A percentile compares a stretch with the other conserved stretches of the same genome.
These are phyloP conservation scores for Rosa multiflora DNA, from an alignment of 306 rosid species.

Conservation along the genomic window DNA sequence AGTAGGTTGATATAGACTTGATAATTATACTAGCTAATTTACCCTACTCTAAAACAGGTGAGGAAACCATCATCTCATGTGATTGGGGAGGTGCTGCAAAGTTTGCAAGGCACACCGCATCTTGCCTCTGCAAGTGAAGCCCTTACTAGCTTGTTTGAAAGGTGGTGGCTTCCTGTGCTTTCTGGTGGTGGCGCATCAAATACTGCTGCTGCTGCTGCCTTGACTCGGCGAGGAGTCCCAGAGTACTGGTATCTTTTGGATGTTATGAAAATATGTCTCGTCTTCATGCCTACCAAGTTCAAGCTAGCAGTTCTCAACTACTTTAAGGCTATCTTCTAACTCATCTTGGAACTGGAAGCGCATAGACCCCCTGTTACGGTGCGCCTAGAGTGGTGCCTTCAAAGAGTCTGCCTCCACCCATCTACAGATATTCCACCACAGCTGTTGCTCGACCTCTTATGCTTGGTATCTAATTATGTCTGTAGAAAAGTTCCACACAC, in stretches of 20 bases:
- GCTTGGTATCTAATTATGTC: slow-evolving; percentile 53
- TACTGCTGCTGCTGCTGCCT: no score
- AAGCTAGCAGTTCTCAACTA: slow-evolving; percentile 56
- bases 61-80: neutral
- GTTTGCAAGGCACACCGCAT: neutral
- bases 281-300: slow-evolving; percentile 56
- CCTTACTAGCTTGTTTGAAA: slow-evolving; percentile 48
- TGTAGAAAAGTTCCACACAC: slow-evolving; percentile 53
- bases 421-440: slow-evolving; percentile 52
- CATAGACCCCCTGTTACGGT: slow-evolving; percentile 45
- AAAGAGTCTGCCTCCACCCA: slow-evolving; percentile 35
- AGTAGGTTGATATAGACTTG: no score
- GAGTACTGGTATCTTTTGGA: slow-evolving; percentile 41
- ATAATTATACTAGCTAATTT: no score
- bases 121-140: slow-evolving; percentile 62
- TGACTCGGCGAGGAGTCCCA: neutral
- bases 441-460: slow-evolving; percentile 58
- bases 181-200: neutral
- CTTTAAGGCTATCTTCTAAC: slow-evolving; percentile 36
- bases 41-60: neutral
- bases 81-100: neutral
- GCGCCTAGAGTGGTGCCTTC: no score
- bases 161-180: slow-evolving; percentile 11
- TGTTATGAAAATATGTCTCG: slow-evolving; percentile 71
- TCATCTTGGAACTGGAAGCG: slow-evolving; percentile 48